phyloP scores from a whole-genome alignment of 441 rosid species.

The Biscutella laevigata region DNA sequence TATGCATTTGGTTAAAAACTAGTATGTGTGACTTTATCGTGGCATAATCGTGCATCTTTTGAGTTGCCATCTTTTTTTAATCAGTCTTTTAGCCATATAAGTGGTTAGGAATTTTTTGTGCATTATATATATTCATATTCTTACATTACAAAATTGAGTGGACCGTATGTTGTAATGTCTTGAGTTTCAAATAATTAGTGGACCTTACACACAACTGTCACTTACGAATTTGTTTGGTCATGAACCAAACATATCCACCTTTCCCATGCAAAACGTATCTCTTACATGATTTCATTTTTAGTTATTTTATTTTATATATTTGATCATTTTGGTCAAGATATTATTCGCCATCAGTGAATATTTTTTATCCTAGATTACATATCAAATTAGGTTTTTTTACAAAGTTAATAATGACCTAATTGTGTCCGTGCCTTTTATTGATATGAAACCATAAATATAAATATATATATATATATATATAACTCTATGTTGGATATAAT shows the following conservation, averaged over 20 bases:
- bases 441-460: too few relatives aligned
- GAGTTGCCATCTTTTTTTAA: slow-evolving; percentile 22
- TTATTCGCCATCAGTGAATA: slow-evolving; percentile 17
- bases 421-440: too few relatives aligned
- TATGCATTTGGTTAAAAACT: slow-evolving; percentile 13
- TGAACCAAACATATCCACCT: slow-evolving; percentile 27
- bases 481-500: too few relatives aligned
- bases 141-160: slow-evolving; percentile 7
- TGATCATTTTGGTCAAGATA: slow-evolving; percentile 12
- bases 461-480: too few relatives aligned
- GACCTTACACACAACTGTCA: slow-evolving; percentile 33
- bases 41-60: slow-evolving; percentile 24
- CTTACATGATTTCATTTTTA: slow-evolving; percentile 1
- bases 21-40: slow-evolving; percentile 19
- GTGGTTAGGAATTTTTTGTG: slow-evolving; percentile 10
- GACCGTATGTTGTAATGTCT: slow-evolving; percentile 14
- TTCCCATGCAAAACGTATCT: slow-evolving; percentile 29
- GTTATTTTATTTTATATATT: background rate
- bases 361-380: slow-evolving; percentile 5
- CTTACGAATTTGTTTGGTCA: slow-evolving; percentile 14
- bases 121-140: slow-evolving; percentile 3
- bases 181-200: slow-evolving; percentile 20
- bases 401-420: slow-evolving; percentile 14
- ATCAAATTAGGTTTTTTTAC: slow-evolving; percentile 19
- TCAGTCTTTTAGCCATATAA: slow-evolving; percentile 17